Base-by-base conservation (phyloP, 768 basidiomycete species). In the Naganishia randhawae region DNA sequence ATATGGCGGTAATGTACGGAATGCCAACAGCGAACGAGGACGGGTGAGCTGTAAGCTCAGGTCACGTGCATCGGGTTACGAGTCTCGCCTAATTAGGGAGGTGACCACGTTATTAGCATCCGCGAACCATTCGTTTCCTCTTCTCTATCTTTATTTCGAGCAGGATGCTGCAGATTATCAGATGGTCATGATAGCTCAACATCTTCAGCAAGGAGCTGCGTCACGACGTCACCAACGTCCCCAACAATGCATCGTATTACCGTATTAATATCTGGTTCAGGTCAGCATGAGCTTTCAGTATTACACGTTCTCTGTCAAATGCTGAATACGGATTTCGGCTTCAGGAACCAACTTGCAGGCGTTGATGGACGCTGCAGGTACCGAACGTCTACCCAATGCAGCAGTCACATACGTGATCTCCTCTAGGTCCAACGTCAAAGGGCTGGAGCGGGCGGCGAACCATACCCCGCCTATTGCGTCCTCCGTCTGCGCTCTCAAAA, bases 261-360 rank as follows among this genome's bases (percentile, higher is more conserved):
- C 17, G 86, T 87, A 7, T 85, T 88, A 73, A 86, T 88, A 74
- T 88, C 87, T 17, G 87, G 87, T 42, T 86, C 85, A 76, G 87
- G 87, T 85, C 41, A 70, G 76, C 71, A 17, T 10, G n/a, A 17
- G 4, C 25, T 19, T 6, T 27, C 25, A 25, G 29, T 31, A 61
- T 22, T 31, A 13, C 27, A 27, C 41, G 32, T 52, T 29, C 45
- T 32, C n/a, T 32, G 25, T 7, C 37, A 25, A 19, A 39, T 41
- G 29, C 66, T 67, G 27, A 57, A 29, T 31, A 50, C 13, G 62
- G 22, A 55, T 11, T 19, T 55, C 54, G 52, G 17, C 25, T 35
- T 50, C 37, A 97, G 95, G 96, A 48, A 89, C 90, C 27, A 99
- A 99, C 81, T 86, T 99, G 13, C 93, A 98, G 81, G 95, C 96